Percentiles rank a stretch among this genome's conserved stretches.
These are phyloP conservation scores for Biscogniauxia mediterranea DNA, from an alignment of 2,329 filamentous ascomycete species.

Conservation along the genomic window DNA sequence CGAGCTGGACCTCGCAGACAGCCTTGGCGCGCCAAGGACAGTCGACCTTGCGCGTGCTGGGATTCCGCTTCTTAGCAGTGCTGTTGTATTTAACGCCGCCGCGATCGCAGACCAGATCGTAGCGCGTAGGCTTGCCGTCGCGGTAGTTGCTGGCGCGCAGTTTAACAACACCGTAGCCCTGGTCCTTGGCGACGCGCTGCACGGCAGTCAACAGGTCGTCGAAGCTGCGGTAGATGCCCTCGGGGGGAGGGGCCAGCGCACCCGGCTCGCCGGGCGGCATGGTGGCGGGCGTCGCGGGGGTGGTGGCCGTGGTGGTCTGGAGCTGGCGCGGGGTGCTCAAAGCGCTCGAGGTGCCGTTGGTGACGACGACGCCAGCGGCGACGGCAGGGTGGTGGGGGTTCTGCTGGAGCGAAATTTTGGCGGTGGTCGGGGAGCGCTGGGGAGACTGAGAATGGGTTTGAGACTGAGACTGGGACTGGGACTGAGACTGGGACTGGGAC, in stretches of 20 bases:
- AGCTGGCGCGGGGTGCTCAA: conserved; percentile 30
- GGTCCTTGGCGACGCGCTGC: conserved; percentile 59
- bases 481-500: conserved; percentile 14
- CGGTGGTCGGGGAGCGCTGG: conserved; percentile 25
- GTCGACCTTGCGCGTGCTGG: conserved; percentile 62
- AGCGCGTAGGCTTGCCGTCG: conserved; percentile 60
- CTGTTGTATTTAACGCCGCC: conserved; percentile 64
- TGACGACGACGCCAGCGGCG: conserved; percentile 29
- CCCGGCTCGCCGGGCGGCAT: conserved; percentile 26
- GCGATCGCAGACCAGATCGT: conserved; percentile 62
- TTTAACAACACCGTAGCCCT: conserved; percentile 63
- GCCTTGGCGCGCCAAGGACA: conserved; percentile 63
- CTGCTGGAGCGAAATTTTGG: conserved; percentile 36
- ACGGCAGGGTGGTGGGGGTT: conserved; percentile 34
- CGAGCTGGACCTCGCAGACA: conserved; percentile 61
- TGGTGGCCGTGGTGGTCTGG: conserved; percentile 16
- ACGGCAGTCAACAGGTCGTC: conserved; percentile 58
- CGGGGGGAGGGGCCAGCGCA: conserved; percentile 53
- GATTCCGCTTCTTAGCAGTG: conserved; percentile 63
- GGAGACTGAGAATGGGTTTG: conserved; percentile 18
- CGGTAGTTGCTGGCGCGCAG: conserved; percentile 62
- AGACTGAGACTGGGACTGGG: too few species aligned
- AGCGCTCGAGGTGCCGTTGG: conserved; percentile 30
- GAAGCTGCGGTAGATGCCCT: conserved; percentile 59
- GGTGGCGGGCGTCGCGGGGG: conserved; percentile 27